phyloP scores from a whole-genome alignment of 352 stramenopile genomes.

The Pythium oligandrum region DNA sequence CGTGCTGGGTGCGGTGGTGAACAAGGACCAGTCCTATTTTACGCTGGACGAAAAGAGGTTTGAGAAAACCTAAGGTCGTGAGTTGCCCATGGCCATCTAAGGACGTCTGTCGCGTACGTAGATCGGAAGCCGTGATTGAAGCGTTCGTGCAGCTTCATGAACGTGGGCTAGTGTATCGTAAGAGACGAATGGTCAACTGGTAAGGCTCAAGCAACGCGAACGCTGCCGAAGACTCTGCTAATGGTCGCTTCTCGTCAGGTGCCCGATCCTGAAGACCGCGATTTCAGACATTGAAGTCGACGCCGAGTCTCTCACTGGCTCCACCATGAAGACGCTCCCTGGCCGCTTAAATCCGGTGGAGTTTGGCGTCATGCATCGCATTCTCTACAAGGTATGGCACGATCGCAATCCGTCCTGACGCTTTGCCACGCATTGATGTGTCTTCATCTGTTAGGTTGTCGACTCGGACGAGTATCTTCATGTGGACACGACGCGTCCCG shows the following conservation, averaged over 20 bases:
- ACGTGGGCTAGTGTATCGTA: constrained; percentile 95
- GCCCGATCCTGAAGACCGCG: constrained; percentile 91
- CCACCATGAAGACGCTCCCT: constrained; percentile 65
- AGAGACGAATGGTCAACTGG: constrained; percentile 98
- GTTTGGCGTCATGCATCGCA: constrained; percentile 83
- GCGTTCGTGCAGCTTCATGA: constrained; percentile 92
- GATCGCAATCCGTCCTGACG: too few species aligned
- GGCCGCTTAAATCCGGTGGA: constrained; percentile 70
- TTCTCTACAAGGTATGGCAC: constrained; percentile 52
- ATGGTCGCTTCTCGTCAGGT: constrained; percentile 25
- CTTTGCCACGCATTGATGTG: neutral
- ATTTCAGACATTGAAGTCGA: constrained; percentile 98
- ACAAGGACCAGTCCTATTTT: constrained; percentile 97
- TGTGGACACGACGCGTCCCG: constrained; percentile 96
- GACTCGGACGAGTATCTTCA: constrained; percentile 74
- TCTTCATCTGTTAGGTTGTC: constrained; percentile 22
- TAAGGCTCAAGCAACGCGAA: constrained; percentile 30
- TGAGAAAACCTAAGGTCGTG: constrained; percentile 16
- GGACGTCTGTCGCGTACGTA: constrained; percentile 3
- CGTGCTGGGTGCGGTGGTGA: constrained; percentile 91
- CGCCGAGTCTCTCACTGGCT: constrained; percentile 93
- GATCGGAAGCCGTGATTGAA: constrained; percentile 45
- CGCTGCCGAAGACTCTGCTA: neutral
- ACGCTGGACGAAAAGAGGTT: constrained; percentile 97
- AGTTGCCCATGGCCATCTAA: too few species aligned